Percentiles rank a stretch among this genome's conserved stretches.
Evolutionary conservation across 2,329 filamentous ascomycete genomes (phyloP).

Genomic region (Pseudodiploospora longispora): DNA sequence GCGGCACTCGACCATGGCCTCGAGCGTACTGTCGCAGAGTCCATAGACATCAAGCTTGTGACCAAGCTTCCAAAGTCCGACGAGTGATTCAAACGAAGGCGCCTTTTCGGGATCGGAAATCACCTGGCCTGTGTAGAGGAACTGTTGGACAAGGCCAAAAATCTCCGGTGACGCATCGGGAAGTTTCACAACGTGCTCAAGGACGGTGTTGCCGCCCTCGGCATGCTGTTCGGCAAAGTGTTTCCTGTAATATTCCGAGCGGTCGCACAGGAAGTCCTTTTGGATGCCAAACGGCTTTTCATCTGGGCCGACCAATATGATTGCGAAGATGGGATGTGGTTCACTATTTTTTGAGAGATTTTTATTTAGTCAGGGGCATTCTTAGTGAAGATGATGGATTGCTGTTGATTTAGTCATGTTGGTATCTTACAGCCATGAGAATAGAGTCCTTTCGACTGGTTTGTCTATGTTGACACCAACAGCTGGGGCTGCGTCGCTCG

Average conservation of each 20-base stretch:
- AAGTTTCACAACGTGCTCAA: constrained; percentile 42
- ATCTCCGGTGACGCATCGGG: constrained; percentile 40
- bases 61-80: constrained; percentile 50
- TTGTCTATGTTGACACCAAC: too few species aligned
- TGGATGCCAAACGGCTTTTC: constrained; percentile 50
- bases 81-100: constrained; percentile 46
- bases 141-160: constrained; percentile 49
- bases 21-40: constrained; percentile 47
- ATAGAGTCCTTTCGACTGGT: constrained; percentile 5
- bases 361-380: background rate
- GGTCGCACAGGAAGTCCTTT: constrained; percentile 48
- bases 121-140: constrained; percentile 43
- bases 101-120: constrained; percentile 32
- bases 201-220: constrained; percentile 26
- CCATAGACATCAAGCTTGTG: constrained; percentile 43
- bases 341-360: constrained; percentile 28
- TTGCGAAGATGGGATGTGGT: constrained; percentile 47
- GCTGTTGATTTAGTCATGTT: background rate
- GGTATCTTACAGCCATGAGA: constrained; percentile 31
- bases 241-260: constrained; percentile 39
- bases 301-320: constrained; percentile 44
- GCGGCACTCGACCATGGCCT: constrained; percentile 49
- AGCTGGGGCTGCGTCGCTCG: too few species aligned
- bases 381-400: background rate
- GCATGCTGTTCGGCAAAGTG: constrained; percentile 31